A percentile compares a stretch with the other conserved stretches of the same genome.
Evolutionary conservation across 805 yeast species (phyloP).

Genomic region (Hanseniaspora taiwanica): DNA sequence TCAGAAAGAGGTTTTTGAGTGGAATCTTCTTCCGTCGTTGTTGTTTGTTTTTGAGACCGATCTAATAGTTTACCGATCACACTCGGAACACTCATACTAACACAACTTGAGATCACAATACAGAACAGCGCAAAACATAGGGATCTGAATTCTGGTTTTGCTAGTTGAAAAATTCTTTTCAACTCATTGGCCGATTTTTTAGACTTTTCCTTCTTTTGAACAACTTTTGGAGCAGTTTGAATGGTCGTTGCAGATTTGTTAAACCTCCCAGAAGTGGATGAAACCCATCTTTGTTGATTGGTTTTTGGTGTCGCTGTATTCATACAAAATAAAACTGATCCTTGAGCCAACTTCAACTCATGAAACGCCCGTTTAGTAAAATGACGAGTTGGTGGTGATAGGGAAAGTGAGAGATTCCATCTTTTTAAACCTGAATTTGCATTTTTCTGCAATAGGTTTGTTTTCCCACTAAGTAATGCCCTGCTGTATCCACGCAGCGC

Average conservation of each 20-base stretch:
- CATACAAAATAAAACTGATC: too few relatives aligned
- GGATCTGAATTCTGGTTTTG: conserved; percentile 42
- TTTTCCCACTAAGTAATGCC: too few relatives aligned
- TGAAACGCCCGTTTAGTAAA: background rate
- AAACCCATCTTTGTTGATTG: too few relatives aligned
- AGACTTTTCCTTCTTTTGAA: background rate
- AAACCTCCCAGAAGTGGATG: too few relatives aligned
- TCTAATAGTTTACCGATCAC: conserved; percentile 81
- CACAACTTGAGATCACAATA: conserved; percentile 58
- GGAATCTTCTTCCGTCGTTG: conserved; percentile 19
- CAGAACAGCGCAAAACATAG: conserved; percentile 49
- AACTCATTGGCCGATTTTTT: background rate
- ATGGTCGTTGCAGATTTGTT: background rate
- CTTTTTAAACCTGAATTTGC: too few relatives aligned
- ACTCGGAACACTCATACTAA: conserved; percentile 70
- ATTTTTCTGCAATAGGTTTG: too few relatives aligned
- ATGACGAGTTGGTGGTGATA: too few relatives aligned
- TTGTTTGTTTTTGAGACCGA: conserved; percentile 26
- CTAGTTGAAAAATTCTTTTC: conserved; percentile 37
- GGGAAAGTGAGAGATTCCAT: too few relatives aligned
- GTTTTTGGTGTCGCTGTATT: background rate
- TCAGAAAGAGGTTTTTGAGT: too few relatives aligned
- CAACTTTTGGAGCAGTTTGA: background rate
- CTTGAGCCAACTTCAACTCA: too few relatives aligned
- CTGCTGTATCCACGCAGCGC: too few relatives aligned